A percentile compares a stretch with the other conserved stretches of the same genome.
These are phyloP conservation scores for Coemansia sp. DNA, from an alignment of 192 early-diverging fungal species.

Conservation along the genomic window DNA sequence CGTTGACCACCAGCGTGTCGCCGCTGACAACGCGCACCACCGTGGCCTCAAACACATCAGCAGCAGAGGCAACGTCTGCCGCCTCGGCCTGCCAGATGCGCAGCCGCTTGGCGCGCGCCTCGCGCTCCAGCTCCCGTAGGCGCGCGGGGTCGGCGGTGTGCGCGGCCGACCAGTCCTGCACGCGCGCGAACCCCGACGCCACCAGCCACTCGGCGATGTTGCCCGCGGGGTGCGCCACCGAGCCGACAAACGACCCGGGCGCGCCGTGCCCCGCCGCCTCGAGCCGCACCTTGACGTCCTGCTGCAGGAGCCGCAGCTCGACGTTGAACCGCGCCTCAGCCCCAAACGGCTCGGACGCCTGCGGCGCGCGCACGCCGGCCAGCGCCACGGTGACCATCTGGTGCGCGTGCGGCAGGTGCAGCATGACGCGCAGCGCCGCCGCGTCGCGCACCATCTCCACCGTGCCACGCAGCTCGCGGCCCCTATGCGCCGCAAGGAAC, in stretches of 20 bases:
- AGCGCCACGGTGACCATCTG: conserved; percentile 69
- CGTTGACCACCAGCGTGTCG: conserved; percentile 58
- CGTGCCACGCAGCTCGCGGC: conserved; percentile 78
- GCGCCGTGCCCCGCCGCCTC: conserved; percentile 68
- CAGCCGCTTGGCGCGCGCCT: conserved; percentile 76
- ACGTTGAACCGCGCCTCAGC: conserved; percentile 95
- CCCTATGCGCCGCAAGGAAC: conserved; percentile 80
- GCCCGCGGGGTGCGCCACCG: conserved; percentile 80
- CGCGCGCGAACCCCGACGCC: conserved; percentile 76
- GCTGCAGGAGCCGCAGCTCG: conserved; percentile 87
- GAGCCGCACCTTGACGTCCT: conserved; percentile 82
- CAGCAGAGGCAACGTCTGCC: background rate
- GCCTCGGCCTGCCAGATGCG: conserved; percentile 72
- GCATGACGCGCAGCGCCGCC: conserved; percentile 73
- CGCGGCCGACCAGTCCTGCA: conserved; percentile 80
- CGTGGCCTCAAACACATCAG: conserved; percentile 50
- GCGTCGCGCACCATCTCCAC: conserved; percentile 97
- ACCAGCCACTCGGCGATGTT: conserved; percentile 91
- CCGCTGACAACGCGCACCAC: conserved; percentile 62
- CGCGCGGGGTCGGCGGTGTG: background rate
- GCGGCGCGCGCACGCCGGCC: conserved; percentile 82
- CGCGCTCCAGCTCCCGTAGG: conserved; percentile 76
- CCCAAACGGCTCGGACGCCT: conserved; percentile 83
- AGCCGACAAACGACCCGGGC: conserved; percentile 71
- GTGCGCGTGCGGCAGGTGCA: conserved; percentile 71